Base-by-base conservation (phyloP, 2,329 filamentous ascomycete species). In the Plenodomus lindquistii region DNA sequence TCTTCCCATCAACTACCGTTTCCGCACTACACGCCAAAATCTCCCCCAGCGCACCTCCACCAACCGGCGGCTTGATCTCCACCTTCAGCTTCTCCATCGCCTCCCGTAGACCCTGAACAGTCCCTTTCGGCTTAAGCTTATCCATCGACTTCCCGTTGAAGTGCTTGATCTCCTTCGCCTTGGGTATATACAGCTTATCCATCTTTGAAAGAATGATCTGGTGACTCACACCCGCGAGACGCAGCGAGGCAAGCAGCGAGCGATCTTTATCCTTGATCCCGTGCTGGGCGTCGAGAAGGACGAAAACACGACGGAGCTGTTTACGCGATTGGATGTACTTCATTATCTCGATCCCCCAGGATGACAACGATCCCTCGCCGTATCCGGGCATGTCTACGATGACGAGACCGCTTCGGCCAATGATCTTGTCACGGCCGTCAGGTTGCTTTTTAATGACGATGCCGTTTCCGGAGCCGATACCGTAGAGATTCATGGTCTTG, bases 301-400 rank as follows among this genome's bases (percentile, higher is more conserved):
- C 70, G 60, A 87, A 89, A 0, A 81, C 82, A 44, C 84, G 73
- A 9, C 82, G 75, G 37, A 87, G 74, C 73, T 89, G 83, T 61
- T 80, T 84, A 52, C 86, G 77, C 37, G 77, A 75, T 54, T 77
- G 74, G 24, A 90, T 67, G 70, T 87, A 89, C 66, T 87, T 88
- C 74, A 88, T 76, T 50, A 88, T 86, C 67, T 88, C 83, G 19
- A 70, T 64, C 0, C 86, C 86, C 85, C 86, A 89, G 59, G 83
- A 81, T 8, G 75, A 68, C 27, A 79, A 72, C 61, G 82, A 84
- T 1, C 80, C 85, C 47, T 82, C 79, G 3, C 86, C 86, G 62
- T 89, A 89, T 0, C 86, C 86, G 1, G 86, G 87, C 81, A 87
- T 87, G 67, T 90, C 86, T 17, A 89, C 75, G 27, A 90, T 76